phyloP scores from a whole-genome alignment of 192 early-diverging fungal genomes.

The Backusella mclennaniae region DNA sequence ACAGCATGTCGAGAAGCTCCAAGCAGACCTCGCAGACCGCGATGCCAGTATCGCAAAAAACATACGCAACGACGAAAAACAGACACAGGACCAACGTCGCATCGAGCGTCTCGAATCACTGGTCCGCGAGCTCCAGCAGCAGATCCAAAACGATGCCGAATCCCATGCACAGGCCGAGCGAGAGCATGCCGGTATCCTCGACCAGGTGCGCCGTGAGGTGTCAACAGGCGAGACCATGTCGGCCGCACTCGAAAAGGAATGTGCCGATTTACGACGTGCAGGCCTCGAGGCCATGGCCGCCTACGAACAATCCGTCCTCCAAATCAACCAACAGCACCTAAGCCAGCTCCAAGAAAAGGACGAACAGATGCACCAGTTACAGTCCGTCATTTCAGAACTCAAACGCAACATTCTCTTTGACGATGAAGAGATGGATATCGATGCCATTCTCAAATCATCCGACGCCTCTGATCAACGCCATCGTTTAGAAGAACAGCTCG shows the following conservation, averaged over 20 bases:
- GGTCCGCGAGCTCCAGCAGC: slow-evolving; percentile 9
- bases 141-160: background rate
- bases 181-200: slow-evolving; percentile 28
- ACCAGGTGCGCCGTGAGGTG: slow-evolving; percentile 23
- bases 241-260: slow-evolving; percentile 32
- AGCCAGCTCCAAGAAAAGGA: slow-evolving; percentile 27
- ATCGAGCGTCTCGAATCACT: slow-evolving; percentile 18
- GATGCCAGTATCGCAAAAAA: slow-evolving; percentile 13
- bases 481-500: slow-evolving; percentile 33
- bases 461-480: slow-evolving; percentile 3
- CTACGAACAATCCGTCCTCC: slow-evolving; percentile 37
- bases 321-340: slow-evolving; percentile 34
- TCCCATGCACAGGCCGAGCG: background rate
- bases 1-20: background rate
- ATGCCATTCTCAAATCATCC: background rate
- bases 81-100: slow-evolving; percentile 7
- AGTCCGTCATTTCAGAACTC: background rate
- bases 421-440: slow-evolving; percentile 4
- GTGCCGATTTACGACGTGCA: slow-evolving; percentile 36
- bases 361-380: slow-evolving; percentile 27
- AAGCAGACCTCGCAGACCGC: background rate
- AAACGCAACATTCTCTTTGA: slow-evolving; percentile 8
- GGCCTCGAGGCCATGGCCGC: slow-evolving; percentile 42
- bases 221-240: slow-evolving; percentile 12
- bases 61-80: slow-evolving; percentile 4